Base-by-base conservation (phyloP, 164 flowering plant genomes). In the Umbellularia californica region DNA sequence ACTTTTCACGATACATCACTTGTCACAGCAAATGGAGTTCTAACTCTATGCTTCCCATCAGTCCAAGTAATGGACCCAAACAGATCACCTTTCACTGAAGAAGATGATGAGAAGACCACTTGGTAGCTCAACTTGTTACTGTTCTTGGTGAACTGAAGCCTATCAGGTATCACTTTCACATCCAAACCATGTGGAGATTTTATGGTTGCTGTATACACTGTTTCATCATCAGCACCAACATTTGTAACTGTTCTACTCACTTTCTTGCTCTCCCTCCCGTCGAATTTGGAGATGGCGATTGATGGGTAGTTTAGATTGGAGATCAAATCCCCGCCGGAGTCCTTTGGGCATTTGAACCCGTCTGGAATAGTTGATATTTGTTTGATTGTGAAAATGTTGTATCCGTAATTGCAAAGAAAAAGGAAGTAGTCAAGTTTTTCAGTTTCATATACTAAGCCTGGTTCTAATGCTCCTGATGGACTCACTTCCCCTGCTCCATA, bases 221-320 rank as follows among this genome's bases (percentile, higher is more conserved):
- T 71, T 65, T 82, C 84, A 12, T 76, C 85, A 2, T 85, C 87
- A 17, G 58, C 81, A 2, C 81, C 90, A 27, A 90, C 90, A 63
- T 88, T 92, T 33, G 90, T 88, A 24, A 88, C 90, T 0, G 87
- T 88, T 77, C 94, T 86, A 50, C 58, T 84, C 73, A 89, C 88
- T 28, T 67, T 85, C 83, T 69, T 87, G 79, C 80, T 82, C 58
- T 70, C 66, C 24, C 75, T 81, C 5, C 78, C 85, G 10, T 70
- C 73, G 72, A 87, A 75, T 3, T 78, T 80, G 72, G 87, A 81
- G 41, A 94, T 74, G 17, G 91, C 87, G 58, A 92, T 90, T 9
- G 97, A 89, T 25, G 98, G 97, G 71, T 92, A 94, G 79, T 94
- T 92, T 77, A 94, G 86, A 68, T 88, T 72, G 33, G 95, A 90